Base-by-base conservation (phyloP, 1,139 yeast genomes). In the Zhuliangozyma parablackwelliae region DNA sequence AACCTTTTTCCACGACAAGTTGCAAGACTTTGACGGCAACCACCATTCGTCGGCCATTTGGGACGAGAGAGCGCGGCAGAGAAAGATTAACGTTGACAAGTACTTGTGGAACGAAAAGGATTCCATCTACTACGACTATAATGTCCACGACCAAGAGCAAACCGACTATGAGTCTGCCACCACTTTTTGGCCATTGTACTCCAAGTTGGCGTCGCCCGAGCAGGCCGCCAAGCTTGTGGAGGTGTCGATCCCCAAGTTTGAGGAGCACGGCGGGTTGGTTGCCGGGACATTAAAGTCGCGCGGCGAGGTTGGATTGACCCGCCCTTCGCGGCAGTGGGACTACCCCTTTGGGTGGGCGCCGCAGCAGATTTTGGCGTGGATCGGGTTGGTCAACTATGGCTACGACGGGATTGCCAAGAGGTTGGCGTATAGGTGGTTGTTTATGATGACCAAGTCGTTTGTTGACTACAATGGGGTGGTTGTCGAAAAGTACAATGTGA, bases 271-370 rank as follows among this genome's bases (percentile, higher is more conserved):
- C 12, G 98, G 98, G 1, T 60, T 92, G 16, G 96, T 79, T 1
- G 84, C 96, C 0, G 95, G 97, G 30, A 84, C 96, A 0, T 74
- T 79, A 47, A 61, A 72, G 49, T 81, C 92, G 5, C 70, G 96
- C 41, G 97, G 97, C 23, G 78, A 68, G 12, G 66, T 85, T 25
- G 79, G 84, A 2, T 59, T 86, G 25, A 68, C 75, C 36, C 69
- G 90, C 49, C 96, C 96, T 21, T 80, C 86, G 26, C 75, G 97
- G 59, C 98, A 92, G 64, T 92, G 98, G 98, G 98, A 92, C 59
- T 92, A 82, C 57, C 98, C 98, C 6, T 88, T 70, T 54, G 98
- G 97, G 5, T 92, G 98, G 98, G 97, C 98, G 0, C 98, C 98
- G 2, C 98, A 94, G 58, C 98, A 92, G 59, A 87, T 92, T 16